A percentile compares a stretch with the other conserved stretches of the same genome.
Evolutionary conservation across 2,329 filamentous ascomycete genomes (phyloP).

Genomic region (Hymenoscyphus salicellus): DNA sequence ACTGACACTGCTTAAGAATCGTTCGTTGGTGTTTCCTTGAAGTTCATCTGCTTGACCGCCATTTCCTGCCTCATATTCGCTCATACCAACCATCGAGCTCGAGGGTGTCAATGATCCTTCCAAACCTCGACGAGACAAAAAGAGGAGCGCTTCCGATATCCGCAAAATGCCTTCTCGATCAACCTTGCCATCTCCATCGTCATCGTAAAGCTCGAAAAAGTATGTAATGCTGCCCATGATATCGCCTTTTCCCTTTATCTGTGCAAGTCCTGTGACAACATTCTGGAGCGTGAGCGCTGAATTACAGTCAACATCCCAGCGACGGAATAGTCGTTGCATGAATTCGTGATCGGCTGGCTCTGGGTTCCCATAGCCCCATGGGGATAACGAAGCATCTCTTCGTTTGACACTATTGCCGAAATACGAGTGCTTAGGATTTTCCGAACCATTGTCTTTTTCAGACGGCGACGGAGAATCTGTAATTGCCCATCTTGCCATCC

Average conservation of each 20-base stretch:
- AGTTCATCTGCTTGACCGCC: slow-evolving; percentile 34
- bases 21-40: slow-evolving; percentile 71
- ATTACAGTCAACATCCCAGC: slow-evolving; percentile 79
- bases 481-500: slow-evolving; percentile 88
- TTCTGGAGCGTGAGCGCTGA: slow-evolving; percentile 84
- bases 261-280: slow-evolving; percentile 84
- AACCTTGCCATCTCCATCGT: slow-evolving; percentile 84
- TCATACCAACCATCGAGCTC: slow-evolving; percentile 54
- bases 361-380: slow-evolving; percentile 56
- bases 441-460: slow-evolving; percentile 46
- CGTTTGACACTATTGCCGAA: slow-evolving; percentile 53
- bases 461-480: slow-evolving; percentile 72
- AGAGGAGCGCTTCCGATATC: slow-evolving; percentile 90
- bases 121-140: slow-evolving; percentile 84
- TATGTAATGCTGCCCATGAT: slow-evolving; percentile 98
- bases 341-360: slow-evolving; percentile 93
- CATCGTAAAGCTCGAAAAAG: slow-evolving; percentile 96
- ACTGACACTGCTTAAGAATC: slow-evolving; percentile 87
- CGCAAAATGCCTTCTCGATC: slow-evolving; percentile 92
- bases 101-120: slow-evolving; percentile 70
- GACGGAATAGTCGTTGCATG: slow-evolving; percentile 78
- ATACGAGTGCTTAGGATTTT: slow-evolving; percentile 59
- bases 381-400: slow-evolving; percentile 36
- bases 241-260: slow-evolving; percentile 88
- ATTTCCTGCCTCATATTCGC: slow-evolving; percentile 40